Conservation (phyloP, 805 yeast species). For the Metschnikowia similis region DNA sequence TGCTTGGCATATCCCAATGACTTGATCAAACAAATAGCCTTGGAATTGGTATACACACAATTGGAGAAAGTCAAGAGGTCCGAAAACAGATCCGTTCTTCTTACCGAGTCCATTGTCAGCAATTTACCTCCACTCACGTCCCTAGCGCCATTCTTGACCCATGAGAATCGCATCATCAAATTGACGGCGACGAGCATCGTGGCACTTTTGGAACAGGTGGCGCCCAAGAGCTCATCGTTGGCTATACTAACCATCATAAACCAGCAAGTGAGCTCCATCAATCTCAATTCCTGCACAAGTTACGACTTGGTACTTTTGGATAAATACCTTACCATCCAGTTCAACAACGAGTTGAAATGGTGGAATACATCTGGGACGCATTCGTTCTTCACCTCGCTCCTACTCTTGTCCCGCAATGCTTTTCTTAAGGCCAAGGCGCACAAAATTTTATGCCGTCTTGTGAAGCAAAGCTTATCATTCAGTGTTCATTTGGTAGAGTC, state of each 20-base stretch:
- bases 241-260: constrained; percentile 9
- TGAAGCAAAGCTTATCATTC: constrained; percentile 12
- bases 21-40: constrained; percentile 58
- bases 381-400: constrained; percentile 64
- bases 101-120: constrained; percentile 21
- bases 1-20: constrained; percentile 44
- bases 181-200: constrained; percentile 46
- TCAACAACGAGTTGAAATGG: constrained; percentile 73
- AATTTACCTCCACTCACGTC: constrained; percentile 43
- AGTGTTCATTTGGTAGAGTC: constrained; percentile 37
- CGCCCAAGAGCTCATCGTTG: constrained; percentile 19
- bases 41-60: constrained; percentile 61
- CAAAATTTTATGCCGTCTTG: constrained; percentile 13
- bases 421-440: constrained; percentile 8
- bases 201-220: constrained; percentile 25
- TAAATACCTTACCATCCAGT: constrained; percentile 48
- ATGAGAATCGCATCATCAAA: constrained; percentile 41
- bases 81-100: constrained; percentile 4
- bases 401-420: constrained; percentile 39
- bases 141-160: constrained; percentile 41
- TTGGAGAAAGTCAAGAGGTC: constrained; percentile 35
- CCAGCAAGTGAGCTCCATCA: constrained; percentile 7
- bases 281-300: constrained; percentile 34
- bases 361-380: constrained; percentile 53
- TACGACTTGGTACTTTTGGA: constrained; percentile 58